Evolutionary conservation across 148 eudicot species (phyloP), one percentile per base, ranked within the genome.

Genomic region (Silene latifolia): DNA sequence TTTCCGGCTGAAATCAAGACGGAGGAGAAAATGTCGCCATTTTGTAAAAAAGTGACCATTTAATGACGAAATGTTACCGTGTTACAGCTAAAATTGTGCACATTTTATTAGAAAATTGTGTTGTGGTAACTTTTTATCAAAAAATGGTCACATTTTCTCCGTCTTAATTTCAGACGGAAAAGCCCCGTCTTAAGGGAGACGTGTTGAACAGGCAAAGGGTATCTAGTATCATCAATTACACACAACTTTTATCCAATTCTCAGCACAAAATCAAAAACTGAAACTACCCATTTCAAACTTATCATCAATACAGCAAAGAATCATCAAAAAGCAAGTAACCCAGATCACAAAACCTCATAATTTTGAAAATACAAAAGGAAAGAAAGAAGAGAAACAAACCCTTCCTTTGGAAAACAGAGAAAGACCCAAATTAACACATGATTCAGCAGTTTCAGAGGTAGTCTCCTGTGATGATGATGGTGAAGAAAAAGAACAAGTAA

Each of bases 341-440:
- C 47, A 74, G 3, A 18, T 35, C 20, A 56, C n/a, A 63, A 74
- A 39, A 42, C 58, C 10, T 0, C 18, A 17, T 47, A 66, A 80
- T 4, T n/a, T 39, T 48, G 6, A 12, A 46, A 62, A 66, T 0
- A 17, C 77, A 77, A 62, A 14, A 32, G 3, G 35, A 32, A 4
- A 3, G 64, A 18, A 9, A 14, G 23, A 15, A 69, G 19, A 24
- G 39, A 60, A 20, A 57, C 83, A 62, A 73, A 95, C 98, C 93
- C 97, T 80, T 75, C 97, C 98, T 86, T 79, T 92, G 80, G 96
- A 85, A 72, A 95, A 95, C 76, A 95, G 90, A 53, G 97, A 81
- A 56, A 94, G 98, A 6, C 98, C 98, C 76, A 82, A 72, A 44
- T 91, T 94, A 67, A 94, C 89, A 66, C 89, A 86, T 13, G 96